These are phyloP conservation scores for Saussurea involucrata DNA, from an alignment of 129 eudicot species.

Conservation along the genomic window DNA sequence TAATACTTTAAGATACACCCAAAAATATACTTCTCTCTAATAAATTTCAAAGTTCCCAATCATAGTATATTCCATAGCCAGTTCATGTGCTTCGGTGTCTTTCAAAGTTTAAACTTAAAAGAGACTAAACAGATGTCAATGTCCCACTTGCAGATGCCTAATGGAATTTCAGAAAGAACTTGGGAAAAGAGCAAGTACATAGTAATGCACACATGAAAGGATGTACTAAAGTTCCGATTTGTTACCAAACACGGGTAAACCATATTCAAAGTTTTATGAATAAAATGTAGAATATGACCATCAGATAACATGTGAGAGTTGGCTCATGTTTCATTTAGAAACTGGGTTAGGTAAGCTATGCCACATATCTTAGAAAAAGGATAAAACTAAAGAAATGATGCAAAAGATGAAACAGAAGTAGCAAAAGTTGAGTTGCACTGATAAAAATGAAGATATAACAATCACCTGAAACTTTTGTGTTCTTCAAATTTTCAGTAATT, in stretches of 20 bases:
- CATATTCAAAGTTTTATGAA: not conserved
- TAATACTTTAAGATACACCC: not conserved
- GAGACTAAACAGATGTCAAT: too few relatives aligned
- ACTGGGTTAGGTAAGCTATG: too few relatives aligned
- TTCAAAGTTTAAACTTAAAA: too few relatives aligned
- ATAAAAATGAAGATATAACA: not conserved
- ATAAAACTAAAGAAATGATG: not conserved
- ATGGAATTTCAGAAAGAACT: too few relatives aligned
- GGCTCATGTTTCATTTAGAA: too few relatives aligned
- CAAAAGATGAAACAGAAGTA: not conserved
- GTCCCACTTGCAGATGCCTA: too few relatives aligned
- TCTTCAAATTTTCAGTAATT: constrained; percentile 58
- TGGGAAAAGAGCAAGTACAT: too few relatives aligned
- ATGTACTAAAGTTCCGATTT: not conserved
- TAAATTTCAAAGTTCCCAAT: too few relatives aligned
- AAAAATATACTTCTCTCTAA: not conserved
- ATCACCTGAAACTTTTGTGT: constrained; percentile 68
- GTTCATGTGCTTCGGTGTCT: too few relatives aligned
- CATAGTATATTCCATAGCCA: too few relatives aligned
- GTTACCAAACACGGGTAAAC: not conserved
- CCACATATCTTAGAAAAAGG: not conserved
- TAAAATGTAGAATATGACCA: not conserved
- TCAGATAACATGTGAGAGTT: not conserved
- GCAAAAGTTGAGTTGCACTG: not conserved
- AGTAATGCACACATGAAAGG: not conserved